Conservation (phyloP, 257 asterid species). For the Nicotiana otophora region DNA sequence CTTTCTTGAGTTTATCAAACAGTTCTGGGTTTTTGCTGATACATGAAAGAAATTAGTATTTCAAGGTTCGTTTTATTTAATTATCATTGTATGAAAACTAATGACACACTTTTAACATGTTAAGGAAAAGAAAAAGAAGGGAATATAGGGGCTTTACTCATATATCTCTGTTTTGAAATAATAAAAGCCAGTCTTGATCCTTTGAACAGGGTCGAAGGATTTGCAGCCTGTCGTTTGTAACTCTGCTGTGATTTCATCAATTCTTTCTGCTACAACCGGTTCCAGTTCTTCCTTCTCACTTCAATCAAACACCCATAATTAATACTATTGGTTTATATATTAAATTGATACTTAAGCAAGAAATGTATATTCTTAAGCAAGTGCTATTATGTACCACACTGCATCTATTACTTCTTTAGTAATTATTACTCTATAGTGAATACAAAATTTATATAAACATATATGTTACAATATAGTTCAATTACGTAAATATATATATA, state of each 20-base stretch:
- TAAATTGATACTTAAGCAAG: not conserved
- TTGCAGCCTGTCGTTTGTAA: constrained; percentile 33
- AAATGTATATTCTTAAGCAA: no score
- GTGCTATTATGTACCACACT: no score
- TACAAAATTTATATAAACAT: no score
- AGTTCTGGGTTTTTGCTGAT: constrained; percentile 60
- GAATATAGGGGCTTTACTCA: constrained; percentile 36
- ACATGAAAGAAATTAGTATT: not conserved
- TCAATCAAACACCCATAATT: constrained; percentile 9
- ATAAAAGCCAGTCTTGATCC: constrained; percentile 61
- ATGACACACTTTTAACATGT: not conserved
- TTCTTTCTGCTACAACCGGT: constrained; percentile 68
- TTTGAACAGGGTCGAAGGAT: constrained; percentile 42
- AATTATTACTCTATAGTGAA: no score
- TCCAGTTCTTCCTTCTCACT: constrained; percentile 72
- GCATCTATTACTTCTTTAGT: no score
- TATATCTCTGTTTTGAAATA: constrained; percentile 79
- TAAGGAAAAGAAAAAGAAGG: not conserved
- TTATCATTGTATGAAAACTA: not conserved
- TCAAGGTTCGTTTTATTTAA: not conserved
- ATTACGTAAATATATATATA: not conserved
- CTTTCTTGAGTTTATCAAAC: constrained; percentile 63
- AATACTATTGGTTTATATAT: not conserved
- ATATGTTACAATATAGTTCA: no score
- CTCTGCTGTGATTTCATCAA: constrained; percentile 60